These are phyloP conservation scores for Starmerella stellata DNA, from an alignment of 805 yeast species.

Conservation along the genomic window DNA sequence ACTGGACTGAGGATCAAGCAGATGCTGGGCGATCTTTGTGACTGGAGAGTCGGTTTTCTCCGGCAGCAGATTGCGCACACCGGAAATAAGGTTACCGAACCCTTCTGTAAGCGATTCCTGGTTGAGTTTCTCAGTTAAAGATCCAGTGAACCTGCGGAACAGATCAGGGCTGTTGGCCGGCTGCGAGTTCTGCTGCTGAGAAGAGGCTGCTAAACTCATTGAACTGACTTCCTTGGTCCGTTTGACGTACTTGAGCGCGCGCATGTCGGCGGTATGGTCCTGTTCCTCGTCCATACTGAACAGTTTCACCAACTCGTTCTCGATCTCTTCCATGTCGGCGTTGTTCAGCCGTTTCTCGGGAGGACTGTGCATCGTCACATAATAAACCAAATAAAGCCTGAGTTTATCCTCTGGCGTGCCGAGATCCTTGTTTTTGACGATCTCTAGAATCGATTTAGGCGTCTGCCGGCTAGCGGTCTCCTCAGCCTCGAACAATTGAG, in stretches of 20 bases:
- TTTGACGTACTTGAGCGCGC: slow-evolving; percentile 52
- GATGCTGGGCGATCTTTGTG: slow-evolving; percentile 76
- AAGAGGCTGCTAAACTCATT: slow-evolving; percentile 23
- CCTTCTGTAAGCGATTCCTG: slow-evolving; percentile 82
- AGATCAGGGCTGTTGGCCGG: slow-evolving; percentile 21
- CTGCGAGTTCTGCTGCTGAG: slow-evolving; percentile 14
- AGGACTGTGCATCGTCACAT: slow-evolving; percentile 28
- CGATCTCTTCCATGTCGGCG: slow-evolving; percentile 43
- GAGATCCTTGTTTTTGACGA: slow-evolving; percentile 37
- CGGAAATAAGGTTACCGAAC: slow-evolving; percentile 71
- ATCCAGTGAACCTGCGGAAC: slow-evolving; percentile 43
- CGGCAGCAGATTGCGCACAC: slow-evolving; percentile 72
- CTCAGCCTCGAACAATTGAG: slow-evolving; percentile 84
- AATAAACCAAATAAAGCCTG: slow-evolving; percentile 69
- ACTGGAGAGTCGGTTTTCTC: slow-evolving; percentile 76
- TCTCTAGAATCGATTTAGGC: slow-evolving; percentile 39
- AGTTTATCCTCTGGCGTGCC: slow-evolving; percentile 52
- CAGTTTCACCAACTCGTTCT: slow-evolving; percentile 30
- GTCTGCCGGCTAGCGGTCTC: slow-evolving; percentile 40
- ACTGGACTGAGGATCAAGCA: slow-evolving; percentile 52
- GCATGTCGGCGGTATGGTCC: slow-evolving; percentile 15
- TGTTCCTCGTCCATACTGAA: slow-evolving; percentile 1
- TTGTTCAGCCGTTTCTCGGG: slow-evolving; percentile 23
- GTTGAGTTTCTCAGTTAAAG: slow-evolving; percentile 53
- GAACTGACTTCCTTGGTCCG: slow-evolving; percentile 64